Base-by-base conservation (phyloP, 1,139 yeast species). In the Saccharomyces hybrid region DNA sequence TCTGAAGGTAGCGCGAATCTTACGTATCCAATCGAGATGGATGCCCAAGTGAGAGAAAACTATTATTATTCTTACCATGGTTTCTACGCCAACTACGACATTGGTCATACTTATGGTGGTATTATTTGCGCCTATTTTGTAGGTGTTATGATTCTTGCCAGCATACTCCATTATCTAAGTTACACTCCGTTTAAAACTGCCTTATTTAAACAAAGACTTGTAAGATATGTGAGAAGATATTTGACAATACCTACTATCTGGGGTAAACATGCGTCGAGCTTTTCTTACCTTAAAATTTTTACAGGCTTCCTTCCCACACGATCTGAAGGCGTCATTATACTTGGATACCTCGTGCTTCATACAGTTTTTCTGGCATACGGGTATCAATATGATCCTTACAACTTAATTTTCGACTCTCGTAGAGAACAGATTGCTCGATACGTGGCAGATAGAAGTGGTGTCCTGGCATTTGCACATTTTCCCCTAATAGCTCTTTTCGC, bases 401-500 rank as follows among this genome's bases (percentile, higher is more conserved):
- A 75, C 49, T 70, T 79, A 9, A 61, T 78, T n/a, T 77, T 80
- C 61, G 68, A 68, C 6, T 66, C 77, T 0, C 70, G 64, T 14
- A 63, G 65, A 54, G 61, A 68, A 25, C 88, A 82, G 65, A 72
- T 79, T 14, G 50, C 60, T 3, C 55, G 67, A 47, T 60, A 57
- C 26, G 52, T 66, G 11, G 69, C 61, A 64, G 86, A 81, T 64
- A 75, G 95, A 66, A 67, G 84, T 1, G 88, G 85, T 23, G 68
- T 78, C 27, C 63, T 81, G 56, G 74, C 78, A 3, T 63, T 77
- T 52, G 75, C 76, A 54, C 70, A 78, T 54, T 65, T 80, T 48
- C 87, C 87, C 2, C 57, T 78, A 4, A 67, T 80, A 47, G 71
- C 81, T 31, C 69, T 82, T 48, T 81, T 83, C 65, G 79, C 83